Conservation (phyloP, 2,329 filamentous ascomycete species). For the Aspergillus sp. region DNA sequence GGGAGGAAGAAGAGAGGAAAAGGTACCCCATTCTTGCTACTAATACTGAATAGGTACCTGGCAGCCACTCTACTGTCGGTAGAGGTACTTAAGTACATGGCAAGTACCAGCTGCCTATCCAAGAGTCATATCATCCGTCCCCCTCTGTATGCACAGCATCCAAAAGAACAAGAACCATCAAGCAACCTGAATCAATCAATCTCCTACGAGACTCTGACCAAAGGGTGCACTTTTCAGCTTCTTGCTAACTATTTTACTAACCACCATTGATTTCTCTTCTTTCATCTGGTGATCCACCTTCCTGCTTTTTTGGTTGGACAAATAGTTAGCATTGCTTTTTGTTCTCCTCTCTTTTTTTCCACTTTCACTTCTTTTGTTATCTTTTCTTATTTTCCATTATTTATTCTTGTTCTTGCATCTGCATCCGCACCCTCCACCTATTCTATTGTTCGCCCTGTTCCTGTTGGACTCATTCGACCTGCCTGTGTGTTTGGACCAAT, state of each 20-base stretch:
- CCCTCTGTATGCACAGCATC: background rate
- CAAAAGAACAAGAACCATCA: background rate
- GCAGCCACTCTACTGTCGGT: background rate
- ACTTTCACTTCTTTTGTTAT: background rate
- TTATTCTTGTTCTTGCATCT: background rate
- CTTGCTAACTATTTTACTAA: background rate
- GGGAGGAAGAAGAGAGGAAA: background rate
- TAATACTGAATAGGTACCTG: background rate
- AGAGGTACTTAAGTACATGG: constrained; percentile 10
- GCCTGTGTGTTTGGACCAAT: constrained; percentile 11
- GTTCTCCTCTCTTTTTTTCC: background rate
- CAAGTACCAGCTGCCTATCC: constrained; percentile 2
- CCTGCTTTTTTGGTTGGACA: background rate
- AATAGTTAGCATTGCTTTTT: constrained; percentile 1
- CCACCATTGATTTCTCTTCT: background rate
- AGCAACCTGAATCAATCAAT: background rate
- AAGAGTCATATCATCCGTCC: background rate
- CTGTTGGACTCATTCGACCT: background rate
- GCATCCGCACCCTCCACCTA: background rate
- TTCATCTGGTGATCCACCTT: background rate
- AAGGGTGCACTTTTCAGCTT: background rate
- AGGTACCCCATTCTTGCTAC: background rate
- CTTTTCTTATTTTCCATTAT: background rate
- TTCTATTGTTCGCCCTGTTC: background rate
- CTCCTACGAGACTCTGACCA: background rate